Conservation (phyloP, 352 stramenopile species). For the Phytophthora litchii region DNA sequence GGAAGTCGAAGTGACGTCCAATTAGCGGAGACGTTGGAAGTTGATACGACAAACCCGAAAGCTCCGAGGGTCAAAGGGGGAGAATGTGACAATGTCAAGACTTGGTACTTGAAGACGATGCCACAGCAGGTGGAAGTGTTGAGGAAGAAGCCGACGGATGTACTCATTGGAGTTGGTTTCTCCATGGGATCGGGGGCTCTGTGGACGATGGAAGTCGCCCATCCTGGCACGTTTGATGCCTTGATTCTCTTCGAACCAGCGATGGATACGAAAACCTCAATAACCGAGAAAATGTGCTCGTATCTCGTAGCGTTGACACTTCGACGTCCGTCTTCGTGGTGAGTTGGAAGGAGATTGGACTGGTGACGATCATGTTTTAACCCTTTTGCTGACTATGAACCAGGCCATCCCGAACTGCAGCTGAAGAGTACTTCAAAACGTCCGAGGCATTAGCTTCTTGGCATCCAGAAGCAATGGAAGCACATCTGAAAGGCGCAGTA, state of each 20-base stretch:
- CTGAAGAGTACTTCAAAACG: conserved; percentile 23
- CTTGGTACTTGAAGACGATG: conserved; percentile 17
- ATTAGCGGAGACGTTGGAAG: conserved; percentile 21
- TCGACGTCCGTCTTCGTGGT: conserved; percentile 27
- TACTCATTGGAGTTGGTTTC: conserved; percentile 48
- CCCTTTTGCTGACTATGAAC: not conserved
- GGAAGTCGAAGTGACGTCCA: conserved; percentile 26
- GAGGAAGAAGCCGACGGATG: conserved; percentile 12
- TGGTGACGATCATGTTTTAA: not conserved
- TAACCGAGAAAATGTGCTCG: conserved; percentile 24
- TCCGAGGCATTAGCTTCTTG: conserved; percentile 23
- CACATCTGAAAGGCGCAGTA: conserved; percentile 28
- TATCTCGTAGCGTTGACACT: conserved; percentile 36
- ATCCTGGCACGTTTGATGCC: conserved; percentile 49
- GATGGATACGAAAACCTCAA: conserved; percentile 27
- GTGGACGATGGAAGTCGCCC: conserved; percentile 33
- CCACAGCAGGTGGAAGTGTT: conserved; percentile 6
- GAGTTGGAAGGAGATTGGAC: not conserved
- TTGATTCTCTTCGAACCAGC: conserved; percentile 50
- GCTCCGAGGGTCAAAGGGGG: conserved; percentile 16
- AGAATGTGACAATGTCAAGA: conserved; percentile 19
- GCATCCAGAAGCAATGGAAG: conserved; percentile 27
- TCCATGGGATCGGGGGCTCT: conserved; percentile 46
- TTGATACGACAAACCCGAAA: conserved; percentile 27
- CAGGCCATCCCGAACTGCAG: conserved; percentile 27